Evolutionary conservation across 345 rosid species (phyloP), one percentile per base, ranked within the genome.

Genomic region (Brassica cretica): DNA sequence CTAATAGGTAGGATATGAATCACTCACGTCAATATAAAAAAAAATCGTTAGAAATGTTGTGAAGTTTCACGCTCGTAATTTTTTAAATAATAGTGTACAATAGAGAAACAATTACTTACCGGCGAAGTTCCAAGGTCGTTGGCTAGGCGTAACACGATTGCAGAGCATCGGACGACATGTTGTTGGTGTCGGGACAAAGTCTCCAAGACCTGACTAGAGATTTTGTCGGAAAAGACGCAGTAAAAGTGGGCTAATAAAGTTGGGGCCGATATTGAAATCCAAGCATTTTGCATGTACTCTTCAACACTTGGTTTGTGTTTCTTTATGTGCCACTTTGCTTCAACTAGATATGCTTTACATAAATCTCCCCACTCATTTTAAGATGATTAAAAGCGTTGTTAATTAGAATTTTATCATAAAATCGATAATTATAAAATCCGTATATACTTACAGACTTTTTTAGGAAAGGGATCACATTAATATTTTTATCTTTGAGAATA

Each of bases 401-500:
- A 33, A 6, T 33, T 33, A 33, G 37, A 33, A 33, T 33, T 33
- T 33, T 33, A 33, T 33, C 37, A 33, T 33, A 33, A 30, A 6
- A 33, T 8, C 2, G 37, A 33, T 1, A 6, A 1, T 6, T 33
- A 30, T n/a, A 39, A 5, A 60, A 6, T 5, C 37, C 18, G 18
- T 33, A 72, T 18, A 7, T 21, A 44, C 19, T 8, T 66, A 80
- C 86, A n/a, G 69, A 70, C 76, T 75, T 68, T 61, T 37, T 86
- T 0, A 74, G 82, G 25, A 67, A 80, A 5, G 19, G n/a, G 1
- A 76, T 5, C 15, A 73, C 65, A 2, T 78, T 46, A 0, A 66
- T 39, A 12, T 4, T 55, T 69, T 74, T 79, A 8, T 73, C 9
- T 1, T 5, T 41, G 0, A 76, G 10, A 10, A 78, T 53, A 11